Percentiles rank a stretch among this genome's conserved stretches.
Conservation (phyloP, 352 stramenopile genomes). For the Thraustochytrium striatum region DNA sequence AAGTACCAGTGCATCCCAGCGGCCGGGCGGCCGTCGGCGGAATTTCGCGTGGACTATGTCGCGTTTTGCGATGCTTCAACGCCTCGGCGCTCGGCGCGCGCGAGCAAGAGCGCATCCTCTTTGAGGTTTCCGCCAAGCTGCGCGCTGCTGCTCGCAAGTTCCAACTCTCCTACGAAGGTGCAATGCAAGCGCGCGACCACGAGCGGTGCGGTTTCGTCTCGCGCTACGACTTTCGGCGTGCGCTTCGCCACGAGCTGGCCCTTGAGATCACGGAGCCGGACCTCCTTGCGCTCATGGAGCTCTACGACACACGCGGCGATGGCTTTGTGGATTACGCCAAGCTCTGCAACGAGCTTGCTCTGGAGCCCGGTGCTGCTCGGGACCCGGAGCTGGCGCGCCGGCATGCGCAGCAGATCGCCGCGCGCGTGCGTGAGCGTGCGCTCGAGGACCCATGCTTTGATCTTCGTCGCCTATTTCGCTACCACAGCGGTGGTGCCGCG, state of each 20-base stretch:
- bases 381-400: no score
- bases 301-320: conserved; percentile 8
- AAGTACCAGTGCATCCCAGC: neutral
- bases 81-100: neutral
- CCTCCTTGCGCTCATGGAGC: neutral
- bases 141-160: neutral
- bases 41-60: conserved; percentile 13
- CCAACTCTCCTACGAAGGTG: neutral
- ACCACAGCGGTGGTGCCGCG: neutral
- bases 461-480: neutral
- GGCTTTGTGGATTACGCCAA: conserved; percentile 7
- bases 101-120: neutral
- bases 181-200: neutral
- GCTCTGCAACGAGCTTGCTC: neutral
- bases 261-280: neutral
- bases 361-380: neutral
- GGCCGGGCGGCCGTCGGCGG: neutral
- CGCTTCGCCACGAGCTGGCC: conserved; percentile 12
- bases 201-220: neutral
- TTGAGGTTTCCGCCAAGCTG: neutral
- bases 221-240: conserved; percentile 19
- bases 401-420: no score
- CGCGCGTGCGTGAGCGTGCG: neutral
- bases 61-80: conserved; percentile 19
- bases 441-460: neutral